Evolutionary conservation across 306 rosid genomes (phyloP).

Genomic region (Lathyrus aphaca): DNA sequence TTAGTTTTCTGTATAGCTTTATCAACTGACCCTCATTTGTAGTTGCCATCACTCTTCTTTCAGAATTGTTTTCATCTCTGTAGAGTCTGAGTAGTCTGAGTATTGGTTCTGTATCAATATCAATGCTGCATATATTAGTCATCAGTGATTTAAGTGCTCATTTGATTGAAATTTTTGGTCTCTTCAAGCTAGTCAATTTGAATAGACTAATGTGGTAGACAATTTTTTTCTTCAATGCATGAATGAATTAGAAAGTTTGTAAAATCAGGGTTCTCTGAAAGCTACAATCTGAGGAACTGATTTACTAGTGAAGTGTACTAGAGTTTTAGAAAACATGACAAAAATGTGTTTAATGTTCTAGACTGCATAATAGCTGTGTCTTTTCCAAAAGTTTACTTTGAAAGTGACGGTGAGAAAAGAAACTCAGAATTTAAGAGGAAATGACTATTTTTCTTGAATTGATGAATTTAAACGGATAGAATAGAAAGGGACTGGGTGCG

Average conservation of each 20-base stretch:
- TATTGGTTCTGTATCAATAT: constrained; percentile 37
- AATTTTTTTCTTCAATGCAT: not conserved
- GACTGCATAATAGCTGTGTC: too few species aligned
- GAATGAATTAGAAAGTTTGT: not conserved
- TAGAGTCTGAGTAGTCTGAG: constrained; percentile 11
- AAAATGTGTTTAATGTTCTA: too few species aligned
- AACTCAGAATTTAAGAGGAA: too few species aligned
- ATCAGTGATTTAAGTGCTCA: constrained; percentile 6
- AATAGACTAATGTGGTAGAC: not conserved
- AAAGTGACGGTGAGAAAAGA: too few species aligned
- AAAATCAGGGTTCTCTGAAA: not conserved
- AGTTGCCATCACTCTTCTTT: constrained; percentile 47
- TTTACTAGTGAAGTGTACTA: too few species aligned
- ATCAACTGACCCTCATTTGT: constrained; percentile 41
- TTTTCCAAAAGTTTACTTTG: too few species aligned
- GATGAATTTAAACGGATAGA: too few species aligned
- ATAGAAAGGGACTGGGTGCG: too few species aligned
- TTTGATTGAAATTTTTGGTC: not conserved
- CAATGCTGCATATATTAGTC: constrained; percentile 45
- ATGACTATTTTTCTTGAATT: too few species aligned
- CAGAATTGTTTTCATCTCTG: constrained; percentile 40
- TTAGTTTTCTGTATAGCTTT: constrained; percentile 51
- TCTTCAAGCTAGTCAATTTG: not conserved
- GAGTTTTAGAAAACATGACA: too few species aligned
- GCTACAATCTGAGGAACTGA: not conserved